A percentile compares a stretch with the other conserved stretches of the same genome.
Conservation (phyloP, 2,329 filamentous ascomycete species). For the Orbilia javanica region DNA sequence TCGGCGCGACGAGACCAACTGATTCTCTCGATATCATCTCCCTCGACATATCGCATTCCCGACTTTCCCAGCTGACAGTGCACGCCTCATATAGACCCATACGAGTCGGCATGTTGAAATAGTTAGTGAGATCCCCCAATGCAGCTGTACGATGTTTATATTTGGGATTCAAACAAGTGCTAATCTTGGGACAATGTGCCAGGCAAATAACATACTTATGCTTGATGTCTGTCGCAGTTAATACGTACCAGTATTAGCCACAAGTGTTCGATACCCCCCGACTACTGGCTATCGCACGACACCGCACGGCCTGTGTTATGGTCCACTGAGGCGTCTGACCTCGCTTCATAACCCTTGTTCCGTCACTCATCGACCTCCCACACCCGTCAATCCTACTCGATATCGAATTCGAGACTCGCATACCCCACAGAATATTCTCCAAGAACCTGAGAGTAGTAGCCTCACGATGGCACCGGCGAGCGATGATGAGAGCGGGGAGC, state of each 20-base stretch:
- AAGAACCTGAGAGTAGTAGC: not conserved
- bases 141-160: not conserved
- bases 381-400: too few relatives aligned
- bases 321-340: too few relatives aligned
- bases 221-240: not conserved
- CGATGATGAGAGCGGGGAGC: constrained; percentile 45
- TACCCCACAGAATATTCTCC: not conserved
- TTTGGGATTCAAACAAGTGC: not conserved
- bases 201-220: not conserved
- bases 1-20: not conserved
- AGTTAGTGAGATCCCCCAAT: not conserved
- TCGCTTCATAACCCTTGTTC: too few relatives aligned
- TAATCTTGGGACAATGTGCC: not conserved
- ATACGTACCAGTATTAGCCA: not conserved
- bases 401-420: not conserved
- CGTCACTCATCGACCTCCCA: too few relatives aligned
- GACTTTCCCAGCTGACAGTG: too few relatives aligned
- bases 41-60: not conserved
- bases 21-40: not conserved
- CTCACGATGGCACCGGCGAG: constrained; percentile 44
- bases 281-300: not conserved
- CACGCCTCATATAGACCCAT: not conserved
- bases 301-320: too few relatives aligned
- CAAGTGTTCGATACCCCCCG: not conserved
- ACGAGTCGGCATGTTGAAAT: not conserved